Base-by-base conservation (phyloP, 2,329 filamentous ascomycete species). In the Colletotrichum sidae region DNA sequence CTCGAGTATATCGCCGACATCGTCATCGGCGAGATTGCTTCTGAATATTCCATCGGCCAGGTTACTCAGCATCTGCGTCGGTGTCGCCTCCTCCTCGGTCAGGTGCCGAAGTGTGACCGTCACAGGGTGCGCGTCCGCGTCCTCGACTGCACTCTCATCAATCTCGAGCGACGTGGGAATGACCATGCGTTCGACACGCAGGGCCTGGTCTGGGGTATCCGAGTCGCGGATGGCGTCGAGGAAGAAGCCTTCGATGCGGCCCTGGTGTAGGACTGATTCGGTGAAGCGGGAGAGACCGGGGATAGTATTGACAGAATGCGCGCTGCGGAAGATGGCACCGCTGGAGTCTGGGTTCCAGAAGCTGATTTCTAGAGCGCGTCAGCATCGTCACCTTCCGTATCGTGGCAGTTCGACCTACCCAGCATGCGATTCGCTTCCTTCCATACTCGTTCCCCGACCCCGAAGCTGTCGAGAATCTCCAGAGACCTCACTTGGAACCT, bases 401-500 rank as follows among this genome's bases (percentile, higher is more conserved):
- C 13, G n/a, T 15, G 15, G 6, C 7, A 25, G 11, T 33, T 12
- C 4, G 11, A 47, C 79, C 73, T 57, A 90, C 86, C 78, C 90
- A 90, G 80, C 79, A 91, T 86, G 72, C 88, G 88, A 72, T 90
- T 90, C 11, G 86, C 83, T 70, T 92, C 90, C 52, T 87, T 88
- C 85, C 87, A 88, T 1, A 84, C 85, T 3, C 84, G 79, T 68
- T 92, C 85, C 3, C 80, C 88, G 60, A 93, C 85, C 1, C 87
- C 90, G 70, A 93, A 90, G 60, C 86, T 88, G 70, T 93, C 89
- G 59, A 93, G 86, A 25, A 93, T 91, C 74, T 93, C 89, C 2
- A 92, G 80, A 0, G 63, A 57, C 15, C 63, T 62, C 15, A 66
- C 58, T 44, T 66, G 63, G 37, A 66, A 66, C 9, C 63, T 66